Conservation (phyloP, 805 yeast genomes). For the Candida taoyuanica region DNA sequence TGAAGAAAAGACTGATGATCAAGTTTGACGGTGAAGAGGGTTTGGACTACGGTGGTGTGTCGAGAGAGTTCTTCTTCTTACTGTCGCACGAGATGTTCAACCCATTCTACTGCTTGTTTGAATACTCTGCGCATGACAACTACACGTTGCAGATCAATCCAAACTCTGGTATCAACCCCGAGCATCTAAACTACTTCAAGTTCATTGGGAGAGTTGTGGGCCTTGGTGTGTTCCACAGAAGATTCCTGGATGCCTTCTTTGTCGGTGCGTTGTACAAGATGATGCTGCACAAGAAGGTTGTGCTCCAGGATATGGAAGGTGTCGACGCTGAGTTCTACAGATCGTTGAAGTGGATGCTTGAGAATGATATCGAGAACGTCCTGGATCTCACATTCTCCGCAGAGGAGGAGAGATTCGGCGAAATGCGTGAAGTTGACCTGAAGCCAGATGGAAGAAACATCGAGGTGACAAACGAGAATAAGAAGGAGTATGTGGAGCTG, state of each 20-base stretch:
- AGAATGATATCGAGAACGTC: conserved; percentile 86
- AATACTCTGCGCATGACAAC: conserved; percentile 96
- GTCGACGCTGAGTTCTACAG: conserved; percentile 96
- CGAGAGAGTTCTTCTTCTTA: conserved; percentile 95
- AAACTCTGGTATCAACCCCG: conserved; percentile 94
- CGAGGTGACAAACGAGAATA: conserved; percentile 91
- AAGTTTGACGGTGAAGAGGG: conserved; percentile 99
- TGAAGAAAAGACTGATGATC: conserved; percentile 96
- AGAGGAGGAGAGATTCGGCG: conserved; percentile 94
- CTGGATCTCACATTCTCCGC: conserved; percentile 85
- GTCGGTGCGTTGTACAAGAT: conserved; percentile 97
- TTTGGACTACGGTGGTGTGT: conserved; percentile 98
- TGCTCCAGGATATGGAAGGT: conserved; percentile 96
- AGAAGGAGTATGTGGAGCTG: conserved; percentile 90
- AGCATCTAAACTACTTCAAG: conserved; percentile 95
- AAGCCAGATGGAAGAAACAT: conserved; percentile 84
- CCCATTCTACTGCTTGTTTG: conserved; percentile 95
- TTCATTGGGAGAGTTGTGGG: conserved; percentile 99
- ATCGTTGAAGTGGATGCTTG: conserved; percentile 92
- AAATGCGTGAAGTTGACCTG: conserved; percentile 81
- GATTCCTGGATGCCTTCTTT: conserved; percentile 96
- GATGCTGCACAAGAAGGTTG: conserved; percentile 94
- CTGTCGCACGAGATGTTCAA: conserved; percentile 98
- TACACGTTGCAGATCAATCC: conserved; percentile 97
- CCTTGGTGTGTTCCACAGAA: conserved; percentile 94